Conservation (phyloP, 1,284 basidiomycete species). For the Cryptococcus floricola region DNA sequence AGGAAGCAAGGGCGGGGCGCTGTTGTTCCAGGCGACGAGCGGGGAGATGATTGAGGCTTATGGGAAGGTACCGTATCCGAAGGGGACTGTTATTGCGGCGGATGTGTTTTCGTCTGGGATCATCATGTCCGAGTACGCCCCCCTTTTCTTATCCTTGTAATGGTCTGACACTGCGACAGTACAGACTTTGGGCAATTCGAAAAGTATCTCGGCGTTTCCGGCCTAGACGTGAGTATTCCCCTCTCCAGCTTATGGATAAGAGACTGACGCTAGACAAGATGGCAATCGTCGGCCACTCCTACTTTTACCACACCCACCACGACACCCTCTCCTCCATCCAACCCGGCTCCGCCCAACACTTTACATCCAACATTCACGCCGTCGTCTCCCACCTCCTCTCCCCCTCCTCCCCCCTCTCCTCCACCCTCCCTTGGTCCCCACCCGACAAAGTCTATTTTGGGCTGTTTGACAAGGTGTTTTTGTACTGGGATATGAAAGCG, state of each 20-base stretch:
- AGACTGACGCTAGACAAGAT: slow-evolving; percentile 56
- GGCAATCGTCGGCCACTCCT: slow-evolving; percentile 87
- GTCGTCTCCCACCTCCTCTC: slow-evolving; percentile 73
- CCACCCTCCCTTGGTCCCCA: slow-evolving; percentile 31
- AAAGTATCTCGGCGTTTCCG: slow-evolving; percentile 80
- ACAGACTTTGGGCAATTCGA: slow-evolving; percentile 95
- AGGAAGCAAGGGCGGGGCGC: slow-evolving; percentile 79
- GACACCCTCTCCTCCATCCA: slow-evolving; percentile 24
- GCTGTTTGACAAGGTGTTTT: slow-evolving; percentile 63
- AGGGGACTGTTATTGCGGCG: slow-evolving; percentile 85
- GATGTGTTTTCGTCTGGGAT: slow-evolving; percentile 93
- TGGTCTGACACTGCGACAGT: slow-evolving; percentile 47
- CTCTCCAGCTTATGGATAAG: background rate
- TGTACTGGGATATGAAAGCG: slow-evolving; percentile 65
- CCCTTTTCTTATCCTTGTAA: no score
- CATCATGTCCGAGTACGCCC: slow-evolving; percentile 74
- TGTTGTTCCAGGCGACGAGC: slow-evolving; percentile 94
- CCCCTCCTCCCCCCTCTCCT: slow-evolving; percentile 36
- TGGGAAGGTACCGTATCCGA: slow-evolving; percentile 77
- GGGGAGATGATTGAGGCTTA: slow-evolving; percentile 92
- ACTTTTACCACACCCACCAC: slow-evolving; percentile 87
- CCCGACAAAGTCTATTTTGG: slow-evolving; percentile 65
- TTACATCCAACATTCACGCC: slow-evolving; percentile 85
- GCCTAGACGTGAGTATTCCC: slow-evolving; percentile 63
- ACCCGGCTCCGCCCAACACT: slow-evolving; percentile 60